phyloP scores from a whole-genome alignment of 2,329 filamentous ascomycete genomes.

The Apiospora koreana region DNA sequence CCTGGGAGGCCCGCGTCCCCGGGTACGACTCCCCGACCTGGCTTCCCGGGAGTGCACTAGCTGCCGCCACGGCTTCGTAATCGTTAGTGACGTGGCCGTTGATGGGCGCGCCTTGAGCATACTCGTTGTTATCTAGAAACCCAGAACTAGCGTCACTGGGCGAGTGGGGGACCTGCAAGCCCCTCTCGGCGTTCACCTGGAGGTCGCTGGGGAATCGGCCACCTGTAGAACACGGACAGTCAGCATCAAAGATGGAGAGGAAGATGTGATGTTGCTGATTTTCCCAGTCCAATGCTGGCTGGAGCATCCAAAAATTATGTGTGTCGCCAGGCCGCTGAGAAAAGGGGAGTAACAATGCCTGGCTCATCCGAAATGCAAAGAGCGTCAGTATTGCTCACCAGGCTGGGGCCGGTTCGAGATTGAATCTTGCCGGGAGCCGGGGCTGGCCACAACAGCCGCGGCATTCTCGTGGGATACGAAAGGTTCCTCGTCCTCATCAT shows the following conservation, averaged over 20 bases:
- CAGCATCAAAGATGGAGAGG: constrained; percentile 3
- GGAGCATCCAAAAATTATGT: not conserved
- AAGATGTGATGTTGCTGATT: not conserved
- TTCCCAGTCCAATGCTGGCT: not conserved
- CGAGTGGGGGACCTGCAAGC: constrained; percentile 77
- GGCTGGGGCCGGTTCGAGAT: constrained; percentile 73
- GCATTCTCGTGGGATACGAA: constrained; percentile 56
- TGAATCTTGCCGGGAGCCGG: constrained; percentile 50
- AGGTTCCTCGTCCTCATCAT: constrained; percentile 71
- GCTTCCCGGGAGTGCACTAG: constrained; percentile 54
- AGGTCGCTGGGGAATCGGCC: constrained; percentile 89
- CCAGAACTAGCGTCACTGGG: constrained; percentile 81
- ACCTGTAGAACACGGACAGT: constrained; percentile 6
- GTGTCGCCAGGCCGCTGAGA: not conserved
- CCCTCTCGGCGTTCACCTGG: constrained; percentile 74
- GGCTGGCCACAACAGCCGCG: constrained; percentile 52
- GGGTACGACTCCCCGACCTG: constrained; percentile 37
- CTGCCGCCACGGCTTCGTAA: constrained; percentile 60
- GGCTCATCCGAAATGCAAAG: constrained; percentile 4
- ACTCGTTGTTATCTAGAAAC: constrained; percentile 34
- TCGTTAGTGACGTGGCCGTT: constrained; percentile 38
- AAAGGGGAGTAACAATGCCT: not conserved
- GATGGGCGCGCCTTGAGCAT: constrained; percentile 21
- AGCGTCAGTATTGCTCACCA: constrained; percentile 62
- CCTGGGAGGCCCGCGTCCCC: constrained; percentile 21